A percentile compares a stretch with the other conserved stretches of the same genome.
Conservation (phyloP, 495 filamentous ascomycete genomes). For the Trypethelium eluteriae region DNA sequence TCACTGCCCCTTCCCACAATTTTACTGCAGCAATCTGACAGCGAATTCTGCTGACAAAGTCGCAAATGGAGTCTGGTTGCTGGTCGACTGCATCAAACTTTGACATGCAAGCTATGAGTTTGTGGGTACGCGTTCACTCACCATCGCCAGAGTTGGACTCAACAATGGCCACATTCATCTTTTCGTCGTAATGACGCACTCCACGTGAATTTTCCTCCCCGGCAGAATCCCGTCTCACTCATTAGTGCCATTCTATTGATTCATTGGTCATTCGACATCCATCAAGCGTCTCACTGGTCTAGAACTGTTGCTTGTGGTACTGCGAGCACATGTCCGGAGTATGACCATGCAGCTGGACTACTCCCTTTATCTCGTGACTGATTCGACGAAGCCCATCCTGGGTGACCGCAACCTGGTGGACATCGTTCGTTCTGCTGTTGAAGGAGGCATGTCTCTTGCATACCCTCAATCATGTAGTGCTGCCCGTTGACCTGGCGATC, state of each 20-base stretch:
- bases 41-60: background rate
- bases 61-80: background rate
- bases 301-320: constrained; percentile 5
- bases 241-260: background rate
- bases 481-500: constrained; percentile 5
- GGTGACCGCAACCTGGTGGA: constrained; percentile 58
- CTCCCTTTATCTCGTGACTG: constrained; percentile 83
- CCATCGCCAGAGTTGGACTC: too few species aligned
- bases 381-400: constrained; percentile 75
- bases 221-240: background rate
- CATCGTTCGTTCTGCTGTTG: constrained; percentile 68
- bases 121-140: too few species aligned
- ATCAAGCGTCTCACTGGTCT: background rate
- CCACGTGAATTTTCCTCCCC: background rate
- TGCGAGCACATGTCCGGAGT: background rate
- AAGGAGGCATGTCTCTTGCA: constrained; percentile 49
- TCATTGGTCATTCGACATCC: background rate
- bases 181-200: constrained; percentile 1
- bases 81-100: too few species aligned
- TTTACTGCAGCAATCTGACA: background rate
- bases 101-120: too few species aligned
- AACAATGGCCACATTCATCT: background rate
- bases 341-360: constrained; percentile 42
- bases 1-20: background rate
- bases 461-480: constrained; percentile 4